Evolutionary conservation across 371 early-diverging fungal genomes (phyloP).

Genomic region (Circinella umbellata): DNA sequence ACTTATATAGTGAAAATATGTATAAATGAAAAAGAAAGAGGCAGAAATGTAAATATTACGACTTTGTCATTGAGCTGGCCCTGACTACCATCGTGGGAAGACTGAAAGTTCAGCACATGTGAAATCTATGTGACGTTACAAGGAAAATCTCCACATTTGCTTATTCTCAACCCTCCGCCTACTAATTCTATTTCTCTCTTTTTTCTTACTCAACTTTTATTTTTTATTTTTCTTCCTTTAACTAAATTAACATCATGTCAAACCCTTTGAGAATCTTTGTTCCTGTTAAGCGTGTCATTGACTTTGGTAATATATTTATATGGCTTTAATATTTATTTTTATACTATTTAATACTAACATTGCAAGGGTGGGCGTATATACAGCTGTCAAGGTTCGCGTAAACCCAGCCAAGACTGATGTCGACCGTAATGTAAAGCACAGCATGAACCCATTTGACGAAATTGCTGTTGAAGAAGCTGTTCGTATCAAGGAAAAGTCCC

Average conservation of each 20-base stretch:
- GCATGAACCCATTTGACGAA: conserved; percentile 99
- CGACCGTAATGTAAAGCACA: conserved; percentile 97
- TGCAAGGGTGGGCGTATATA: background rate
- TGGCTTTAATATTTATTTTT: background rate
- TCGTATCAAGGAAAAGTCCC: conserved; percentile 84
- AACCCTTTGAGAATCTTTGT: conserved; percentile 81
- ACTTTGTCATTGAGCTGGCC: conserved; percentile 2
- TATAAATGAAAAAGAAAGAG: too few relatives aligned
- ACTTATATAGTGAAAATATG: too few relatives aligned
- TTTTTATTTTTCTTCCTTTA: conserved; percentile 65
- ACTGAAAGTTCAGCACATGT: background rate
- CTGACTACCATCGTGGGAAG: conserved; percentile 2
- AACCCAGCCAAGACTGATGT: conserved; percentile 88
- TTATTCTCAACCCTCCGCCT: too few relatives aligned
- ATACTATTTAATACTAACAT: background rate
- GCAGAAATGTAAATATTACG: too few relatives aligned
- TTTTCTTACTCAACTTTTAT: background rate
- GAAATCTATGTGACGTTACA: conserved; percentile 8
- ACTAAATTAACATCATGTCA: conserved; percentile 42
- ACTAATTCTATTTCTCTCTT: background rate
- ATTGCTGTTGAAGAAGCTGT: conserved; percentile 98
- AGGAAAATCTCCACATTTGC: background rate
- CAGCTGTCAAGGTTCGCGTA: conserved; percentile 96
- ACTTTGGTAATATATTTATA: conserved; percentile 68
- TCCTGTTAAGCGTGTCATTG: conserved; percentile 96